These are phyloP conservation scores for Gossypium ekmanianum DNA, from an alignment of 345 rosid genomes.

Conservation along the genomic window DNA sequence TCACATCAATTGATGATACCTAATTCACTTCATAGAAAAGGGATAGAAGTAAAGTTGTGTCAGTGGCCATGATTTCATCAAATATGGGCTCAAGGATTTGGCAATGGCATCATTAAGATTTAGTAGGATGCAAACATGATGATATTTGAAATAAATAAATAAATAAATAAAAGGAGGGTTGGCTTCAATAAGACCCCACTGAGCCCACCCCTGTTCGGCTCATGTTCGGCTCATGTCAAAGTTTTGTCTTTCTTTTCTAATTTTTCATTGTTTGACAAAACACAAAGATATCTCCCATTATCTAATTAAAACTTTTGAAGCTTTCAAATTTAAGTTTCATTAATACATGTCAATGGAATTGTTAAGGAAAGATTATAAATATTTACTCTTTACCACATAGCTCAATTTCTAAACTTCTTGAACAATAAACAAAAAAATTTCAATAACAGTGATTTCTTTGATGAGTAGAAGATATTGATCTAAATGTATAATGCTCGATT, in stretches of 20 bases:
- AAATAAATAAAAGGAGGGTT: slow-evolving; percentile 9
- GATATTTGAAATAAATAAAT: too few relatives aligned
- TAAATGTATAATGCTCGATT: too few relatives aligned
- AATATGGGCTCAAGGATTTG: slow-evolving; percentile 23
- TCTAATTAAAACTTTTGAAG: neutral
- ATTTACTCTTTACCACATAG: neutral
- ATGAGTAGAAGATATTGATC: too few relatives aligned
- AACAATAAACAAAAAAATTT: neutral
- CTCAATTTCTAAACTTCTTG: neutral
- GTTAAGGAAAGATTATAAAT: neutral
- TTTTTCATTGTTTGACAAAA: neutral
- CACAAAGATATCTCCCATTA: neutral
- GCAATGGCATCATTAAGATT: slow-evolving; percentile 5
- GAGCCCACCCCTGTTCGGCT: slow-evolving; percentile 15
- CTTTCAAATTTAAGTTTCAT: neutral
- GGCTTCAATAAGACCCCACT: slow-evolving; percentile 21
- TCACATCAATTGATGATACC: neutral
- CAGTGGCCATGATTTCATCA: slow-evolving; percentile 26
- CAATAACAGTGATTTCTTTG: too few relatives aligned
- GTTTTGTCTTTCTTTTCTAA: neutral
- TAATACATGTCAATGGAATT: neutral
- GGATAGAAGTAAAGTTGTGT: slow-evolving; percentile 26
- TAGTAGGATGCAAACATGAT: slow-evolving; percentile 3
- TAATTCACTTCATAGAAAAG: neutral
- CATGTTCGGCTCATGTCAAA: slow-evolving; percentile 17